Percentiles rank a stretch among this genome's conserved stretches.
These are phyloP conservation scores for Cenchrus americanus DNA, from an alignment of 176 grass and related monocot genomes.

Conservation along the genomic window DNA sequence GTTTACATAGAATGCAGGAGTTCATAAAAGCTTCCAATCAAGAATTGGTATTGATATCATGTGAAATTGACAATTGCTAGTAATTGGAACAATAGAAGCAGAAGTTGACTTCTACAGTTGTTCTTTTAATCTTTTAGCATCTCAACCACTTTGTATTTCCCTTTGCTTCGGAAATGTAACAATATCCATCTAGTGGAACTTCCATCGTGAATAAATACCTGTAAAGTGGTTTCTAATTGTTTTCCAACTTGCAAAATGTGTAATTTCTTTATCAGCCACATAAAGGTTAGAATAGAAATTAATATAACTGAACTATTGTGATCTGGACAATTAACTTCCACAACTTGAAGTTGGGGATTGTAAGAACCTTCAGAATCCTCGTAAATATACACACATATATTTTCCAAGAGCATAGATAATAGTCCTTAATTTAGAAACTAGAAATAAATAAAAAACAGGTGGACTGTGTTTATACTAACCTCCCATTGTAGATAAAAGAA, in stretches of 20 bases:
- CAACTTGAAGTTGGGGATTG: slow-evolving; percentile 17
- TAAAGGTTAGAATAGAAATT: slow-evolving; percentile 31
- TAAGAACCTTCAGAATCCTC: slow-evolving; percentile 9
- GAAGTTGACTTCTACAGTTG: slow-evolving; percentile 2
- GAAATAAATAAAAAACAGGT: slow-evolving; percentile 31
- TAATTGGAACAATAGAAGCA: slow-evolving; percentile 17
- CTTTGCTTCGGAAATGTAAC: slow-evolving; percentile 29
- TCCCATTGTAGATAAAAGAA: slow-evolving; percentile 29
- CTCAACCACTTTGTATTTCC: slow-evolving; percentile 37
- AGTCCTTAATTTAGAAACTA: slow-evolving; percentile 34
- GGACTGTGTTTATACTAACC: slow-evolving; percentile 30
- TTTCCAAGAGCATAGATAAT: slow-evolving; percentile 21
- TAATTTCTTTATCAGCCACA: slow-evolving; percentile 10
- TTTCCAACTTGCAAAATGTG: background rate
- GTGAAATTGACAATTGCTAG: slow-evolving; percentile 17
- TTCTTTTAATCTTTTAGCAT: slow-evolving; percentile 10
- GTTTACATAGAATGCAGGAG: slow-evolving; percentile 21
- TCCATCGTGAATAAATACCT: slow-evolving; percentile 19
- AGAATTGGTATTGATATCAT: slow-evolving; percentile 21
- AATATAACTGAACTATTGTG: background rate
- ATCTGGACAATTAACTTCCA: slow-evolving; percentile 1
- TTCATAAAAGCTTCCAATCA: slow-evolving; percentile 33
- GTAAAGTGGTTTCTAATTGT: slow-evolving; percentile 27
- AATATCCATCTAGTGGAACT: slow-evolving; percentile 7
- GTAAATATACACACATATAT: background rate